These are phyloP conservation scores for Trichoderma endophyticum DNA, from an alignment of 2,329 filamentous ascomycete species.

Conservation along the genomic window DNA sequence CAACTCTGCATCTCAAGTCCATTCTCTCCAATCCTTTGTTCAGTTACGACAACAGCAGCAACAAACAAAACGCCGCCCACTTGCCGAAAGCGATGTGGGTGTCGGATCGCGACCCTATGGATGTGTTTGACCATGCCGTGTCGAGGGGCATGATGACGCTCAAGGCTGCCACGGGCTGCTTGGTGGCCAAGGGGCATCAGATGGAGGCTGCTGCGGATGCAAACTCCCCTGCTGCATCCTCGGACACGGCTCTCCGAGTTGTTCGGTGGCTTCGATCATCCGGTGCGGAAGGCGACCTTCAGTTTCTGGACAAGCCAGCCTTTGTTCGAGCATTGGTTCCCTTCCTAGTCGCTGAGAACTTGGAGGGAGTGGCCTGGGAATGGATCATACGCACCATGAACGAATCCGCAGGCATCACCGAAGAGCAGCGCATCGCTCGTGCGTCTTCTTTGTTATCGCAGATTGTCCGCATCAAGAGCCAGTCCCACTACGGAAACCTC, in stretches of 20 bases:
- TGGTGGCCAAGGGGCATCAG: conserved; percentile 46
- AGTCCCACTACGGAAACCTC: conserved; percentile 40
- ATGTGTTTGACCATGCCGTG: conserved; percentile 55
- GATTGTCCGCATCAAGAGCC: conserved; percentile 44
- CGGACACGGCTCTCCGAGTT: conserved; percentile 47
- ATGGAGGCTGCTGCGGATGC: conserved; percentile 29
- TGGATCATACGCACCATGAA: conserved; percentile 48
- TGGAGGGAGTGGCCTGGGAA: conserved; percentile 50
- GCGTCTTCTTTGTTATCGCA: conserved; percentile 36
- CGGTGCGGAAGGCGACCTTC: conserved; percentile 44
- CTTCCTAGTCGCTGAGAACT: conserved; percentile 52
- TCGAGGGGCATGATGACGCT: conserved; percentile 55
- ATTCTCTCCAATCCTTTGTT: conserved; percentile 59
- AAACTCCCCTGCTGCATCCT: conserved; percentile 35
- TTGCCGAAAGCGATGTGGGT: conserved; percentile 18
- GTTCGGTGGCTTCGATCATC: conserved; percentile 53
- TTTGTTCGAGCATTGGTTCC: conserved; percentile 42
- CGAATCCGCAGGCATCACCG: conserved; percentile 24
- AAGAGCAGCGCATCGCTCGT: conserved; percentile 27
- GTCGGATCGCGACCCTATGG: conserved; percentile 45
- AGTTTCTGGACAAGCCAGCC: conserved; percentile 42
- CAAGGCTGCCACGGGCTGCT: conserved; percentile 51
- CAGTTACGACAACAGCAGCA: conserved; percentile 34
- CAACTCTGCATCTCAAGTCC: conserved; percentile 49
- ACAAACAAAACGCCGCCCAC: conserved; percentile 24